These are phyloP conservation scores for Malassezia sympodialis DNA, from an alignment of 1,284 basidiomycete genomes.

Conservation along the genomic window DNA sequence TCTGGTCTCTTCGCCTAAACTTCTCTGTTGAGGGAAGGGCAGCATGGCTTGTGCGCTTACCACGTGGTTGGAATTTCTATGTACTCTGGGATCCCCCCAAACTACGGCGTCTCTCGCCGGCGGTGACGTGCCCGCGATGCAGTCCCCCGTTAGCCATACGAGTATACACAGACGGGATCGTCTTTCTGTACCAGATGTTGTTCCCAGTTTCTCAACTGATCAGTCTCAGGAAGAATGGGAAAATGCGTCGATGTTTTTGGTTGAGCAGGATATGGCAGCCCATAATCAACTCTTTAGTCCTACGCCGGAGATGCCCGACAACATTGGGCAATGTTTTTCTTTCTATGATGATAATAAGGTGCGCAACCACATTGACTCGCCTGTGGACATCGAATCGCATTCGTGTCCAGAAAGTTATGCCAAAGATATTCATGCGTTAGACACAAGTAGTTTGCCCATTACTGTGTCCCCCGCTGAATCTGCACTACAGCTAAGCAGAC, in stretches of 20 bases:
- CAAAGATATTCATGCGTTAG: not conserved
- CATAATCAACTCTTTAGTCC: not conserved
- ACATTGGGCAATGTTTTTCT: not conserved
- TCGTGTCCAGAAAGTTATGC: not conserved
- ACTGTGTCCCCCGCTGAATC: not conserved
- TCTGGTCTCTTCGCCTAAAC: no score
- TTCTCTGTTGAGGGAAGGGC: no score
- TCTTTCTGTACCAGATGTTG: not conserved
- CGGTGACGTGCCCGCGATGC: not conserved
- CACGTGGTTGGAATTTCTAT: not conserved
- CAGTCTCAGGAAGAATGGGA: not conserved
- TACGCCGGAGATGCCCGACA: not conserved
- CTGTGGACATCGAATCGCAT: not conserved
- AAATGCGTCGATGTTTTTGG: not conserved
- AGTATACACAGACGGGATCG: not conserved
- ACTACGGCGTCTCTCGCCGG: not conserved
- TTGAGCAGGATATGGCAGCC: not conserved
- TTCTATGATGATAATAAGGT: not conserved
- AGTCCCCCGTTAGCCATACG: not conserved
- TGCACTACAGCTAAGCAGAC: not conserved
- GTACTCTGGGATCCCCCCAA: not conserved
- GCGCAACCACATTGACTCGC: not conserved
- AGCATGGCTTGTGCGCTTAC: not conserved
- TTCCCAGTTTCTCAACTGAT: not conserved
- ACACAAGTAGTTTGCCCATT: not conserved